phyloP scores from a whole-genome alignment of 2,329 filamentous ascomycete genomes.

The Aspergillus sp. region DNA sequence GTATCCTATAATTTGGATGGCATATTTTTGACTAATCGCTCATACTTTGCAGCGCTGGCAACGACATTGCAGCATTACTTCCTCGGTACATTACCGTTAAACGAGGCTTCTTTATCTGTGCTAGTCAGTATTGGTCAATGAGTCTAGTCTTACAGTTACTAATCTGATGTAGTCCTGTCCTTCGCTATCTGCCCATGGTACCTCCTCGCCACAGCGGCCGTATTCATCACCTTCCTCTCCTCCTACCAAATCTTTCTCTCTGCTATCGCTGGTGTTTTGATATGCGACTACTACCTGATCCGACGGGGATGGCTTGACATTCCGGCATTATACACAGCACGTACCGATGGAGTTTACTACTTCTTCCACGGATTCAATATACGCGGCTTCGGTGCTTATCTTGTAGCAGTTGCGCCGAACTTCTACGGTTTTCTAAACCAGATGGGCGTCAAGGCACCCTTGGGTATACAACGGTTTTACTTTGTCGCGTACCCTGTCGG shows the following conservation, averaged over 20 bases:
- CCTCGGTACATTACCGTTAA: constrained; percentile 46
- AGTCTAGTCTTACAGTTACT: no score
- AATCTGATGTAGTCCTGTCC: constrained; percentile 24
- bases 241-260: constrained; percentile 46
- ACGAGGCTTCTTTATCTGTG: constrained; percentile 44
- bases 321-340: constrained; percentile 37
- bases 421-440: constrained; percentile 46
- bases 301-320: constrained; percentile 39
- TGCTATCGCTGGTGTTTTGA: constrained; percentile 46
- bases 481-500: constrained; percentile 59
- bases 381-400: constrained; percentile 36
- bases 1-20: neutral
- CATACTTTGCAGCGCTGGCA: constrained; percentile 32
- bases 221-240: constrained; percentile 45
- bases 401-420: constrained; percentile 43
- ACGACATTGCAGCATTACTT: constrained; percentile 41
- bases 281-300: constrained; percentile 49
- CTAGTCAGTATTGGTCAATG: constrained; percentile 8
- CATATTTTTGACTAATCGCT: neutral
- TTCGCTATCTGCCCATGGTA: constrained; percentile 46
- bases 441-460: constrained; percentile 41
- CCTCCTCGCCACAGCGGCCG: constrained; percentile 34
- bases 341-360: constrained; percentile 33
- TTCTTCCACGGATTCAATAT: constrained; percentile 41
- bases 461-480: constrained; percentile 50